Evolutionary conservation across 768 basidiomycete species (phyloP), one percentile per base, ranked within the genome.

Genomic region (Naganishia kalamii): DNA sequence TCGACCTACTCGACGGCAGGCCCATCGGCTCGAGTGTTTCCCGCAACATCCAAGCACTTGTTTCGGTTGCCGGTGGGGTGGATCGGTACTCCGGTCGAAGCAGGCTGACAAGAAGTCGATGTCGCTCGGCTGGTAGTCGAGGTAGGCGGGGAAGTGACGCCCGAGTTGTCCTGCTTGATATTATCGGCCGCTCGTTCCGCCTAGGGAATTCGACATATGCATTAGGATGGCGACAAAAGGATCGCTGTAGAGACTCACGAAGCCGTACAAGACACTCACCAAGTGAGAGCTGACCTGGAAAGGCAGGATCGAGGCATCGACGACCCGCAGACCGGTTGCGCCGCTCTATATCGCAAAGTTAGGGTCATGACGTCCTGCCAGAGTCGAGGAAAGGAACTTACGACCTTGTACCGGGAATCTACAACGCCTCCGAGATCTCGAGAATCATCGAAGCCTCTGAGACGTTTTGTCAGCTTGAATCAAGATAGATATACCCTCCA

Each of bases 231-330:
- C 35, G 13, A 21, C 21, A 40, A 12, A 23, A 35, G 46, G 4
- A n/a, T n/a, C 3, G 21, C 6, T n/a, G 12, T 41, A 5, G 41
- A 15, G 12, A 68, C 70, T 62, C 27, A 71, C 71, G 25, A 75
- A 63, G 32, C 74, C 74, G 59, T 75, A 75, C 0, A 75, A 57
- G 6, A 71, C 70, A 21, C 66, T 65, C 69, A 70, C 71, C 40
- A 75, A 62, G 51, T 75, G 74, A 2, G 72, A 66, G 5, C 71
- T 72, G 0, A 75, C 69, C 64, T 75, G 74, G 62, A 72, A 69
- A 32, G 74, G 74, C 21, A 75, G 64, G 17, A 69, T 62, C 3
- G 69, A 70, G 3, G 60, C 74, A 57, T 75, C 74, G 54, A 75
- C 73, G 17, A 75, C 72, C 46, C 74, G 64, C 8, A 75, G 67